phyloP scores from a whole-genome alignment of 371 early-diverging fungal species.

The Actinomortierella wolfii region DNA sequence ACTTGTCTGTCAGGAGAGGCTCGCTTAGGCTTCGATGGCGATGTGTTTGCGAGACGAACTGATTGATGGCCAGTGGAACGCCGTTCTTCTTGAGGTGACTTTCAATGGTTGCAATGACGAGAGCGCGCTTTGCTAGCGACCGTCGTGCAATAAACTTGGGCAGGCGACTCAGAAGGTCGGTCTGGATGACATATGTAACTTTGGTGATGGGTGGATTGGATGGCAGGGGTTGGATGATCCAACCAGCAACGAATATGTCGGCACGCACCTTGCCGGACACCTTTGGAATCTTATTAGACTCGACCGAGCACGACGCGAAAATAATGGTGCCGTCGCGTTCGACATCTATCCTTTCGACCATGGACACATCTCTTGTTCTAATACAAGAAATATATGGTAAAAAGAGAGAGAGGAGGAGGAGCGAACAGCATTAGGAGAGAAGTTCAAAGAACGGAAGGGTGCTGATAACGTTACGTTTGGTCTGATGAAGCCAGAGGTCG shows the following conservation, averaged over 20 bases:
- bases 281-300: conserved; percentile 62
- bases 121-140: conserved; percentile 65
- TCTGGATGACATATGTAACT: conserved; percentile 60
- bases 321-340: conserved; percentile 62
- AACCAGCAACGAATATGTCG: conserved; percentile 64
- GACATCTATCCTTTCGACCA: conserved; percentile 69
- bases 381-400: background rate
- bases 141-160: conserved; percentile 67
- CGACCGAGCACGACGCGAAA: conserved; percentile 68
- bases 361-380: conserved; percentile 63
- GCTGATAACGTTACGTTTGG: too few species aligned
- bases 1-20: conserved; percentile 38
- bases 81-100: conserved; percentile 66
- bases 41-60: conserved; percentile 23
- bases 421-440: too few species aligned
- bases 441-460: too few species aligned
- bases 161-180: conserved; percentile 59
- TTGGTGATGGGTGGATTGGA: conserved; percentile 62
- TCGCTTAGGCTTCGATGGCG: conserved; percentile 44
- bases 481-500: too few species aligned
- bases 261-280: conserved; percentile 60
- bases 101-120: conserved; percentile 64
- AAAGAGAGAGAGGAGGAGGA: too few species aligned
- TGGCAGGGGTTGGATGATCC: conserved; percentile 62
- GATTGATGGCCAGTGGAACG: conserved; percentile 46